Evolutionary conservation across 352 stramenopile genomes (phyloP), one percentile per base, ranked within the genome.

Genomic region (Peronospora destructor): DNA sequence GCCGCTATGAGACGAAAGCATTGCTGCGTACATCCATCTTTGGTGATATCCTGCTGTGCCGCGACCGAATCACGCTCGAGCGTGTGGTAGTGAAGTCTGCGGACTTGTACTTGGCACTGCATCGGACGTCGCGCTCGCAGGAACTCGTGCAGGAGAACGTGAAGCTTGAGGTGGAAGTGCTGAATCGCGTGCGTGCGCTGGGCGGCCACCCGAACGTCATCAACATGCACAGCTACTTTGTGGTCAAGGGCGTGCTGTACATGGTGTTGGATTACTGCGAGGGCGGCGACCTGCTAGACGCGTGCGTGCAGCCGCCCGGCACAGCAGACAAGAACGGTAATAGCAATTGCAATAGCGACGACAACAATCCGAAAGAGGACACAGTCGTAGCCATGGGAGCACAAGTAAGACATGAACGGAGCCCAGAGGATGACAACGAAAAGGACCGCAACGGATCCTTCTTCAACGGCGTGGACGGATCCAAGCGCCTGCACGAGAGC

Each of bases 181-280:
- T 89, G 36, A 59, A 53, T 30, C 73, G 68, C 14, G 51, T 91
- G 28, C 51, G 67, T 42, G 53, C 64, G 23, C 53, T 68, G 16
- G 79, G 79, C 26, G 76, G 79, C 35, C 79, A 91, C 54, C 58
- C 72, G 36, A 88, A 91, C 49, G 61, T 91, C 21, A 77, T 91
- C 45, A 60, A 69, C 37, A 67, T 91, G 69, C 76, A 66, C 56
- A 64, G 71, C 39, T 84, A 80, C 66, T 86, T 81, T 53, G 66
- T 91, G 17, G 59, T 63, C 48, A 64, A 70, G n/a, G 53, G 47
- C 44, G 53, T 71, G 28, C 59, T 89, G 33, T 73, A 86, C 43
- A 63, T 91, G 36, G 79, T 91, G 34, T 57, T 88, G n/a, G 76
- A 91, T 49, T 86, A 86, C 41, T 91, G 80, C 41, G 71, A 84